These are phyloP conservation scores for Salix arbutifolia DNA, from an alignment of 345 rosid genomes.

Conservation along the genomic window DNA sequence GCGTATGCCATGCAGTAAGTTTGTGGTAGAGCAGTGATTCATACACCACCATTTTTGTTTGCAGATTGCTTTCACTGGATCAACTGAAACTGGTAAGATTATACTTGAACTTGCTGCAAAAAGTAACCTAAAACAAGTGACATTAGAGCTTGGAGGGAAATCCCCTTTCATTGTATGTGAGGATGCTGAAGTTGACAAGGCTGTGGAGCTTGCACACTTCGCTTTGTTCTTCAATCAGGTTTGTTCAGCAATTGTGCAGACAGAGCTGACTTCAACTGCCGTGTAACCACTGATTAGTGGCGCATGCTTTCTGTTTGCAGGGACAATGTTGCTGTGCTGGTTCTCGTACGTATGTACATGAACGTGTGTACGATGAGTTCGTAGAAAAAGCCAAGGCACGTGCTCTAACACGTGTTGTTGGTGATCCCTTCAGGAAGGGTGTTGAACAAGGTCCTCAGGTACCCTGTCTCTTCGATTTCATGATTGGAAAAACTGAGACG, in stretches of 20 bases:
- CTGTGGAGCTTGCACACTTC: conserved; percentile 23
- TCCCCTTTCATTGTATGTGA: conserved; percentile 30
- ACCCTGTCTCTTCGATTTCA: background rate
- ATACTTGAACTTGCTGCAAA: conserved; percentile 23
- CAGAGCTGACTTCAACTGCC: background rate
- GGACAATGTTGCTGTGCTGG: conserved; percentile 34
- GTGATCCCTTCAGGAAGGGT: conserved; percentile 85
- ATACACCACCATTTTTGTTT: background rate
- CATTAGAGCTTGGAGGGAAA: conserved; percentile 33
- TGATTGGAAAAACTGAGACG: background rate
- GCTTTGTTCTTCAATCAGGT: conserved; percentile 36
- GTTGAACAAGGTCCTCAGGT: conserved; percentile 98
- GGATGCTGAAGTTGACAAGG: conserved; percentile 28
- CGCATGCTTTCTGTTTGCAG: conserved; percentile 10
- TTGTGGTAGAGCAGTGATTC: background rate
- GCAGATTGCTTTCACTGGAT: conserved; percentile 28
- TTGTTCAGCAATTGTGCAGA: no score
- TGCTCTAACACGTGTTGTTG: conserved; percentile 61
- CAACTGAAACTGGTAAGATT: conserved; percentile 25
- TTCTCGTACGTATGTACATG: conserved; percentile 28
- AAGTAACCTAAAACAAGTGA: conserved; percentile 30
- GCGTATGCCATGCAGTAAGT: background rate
- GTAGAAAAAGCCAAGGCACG: conserved; percentile 80
- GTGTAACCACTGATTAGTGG: background rate
- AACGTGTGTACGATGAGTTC: conserved; percentile 57